Evolutionary conservation across 169 alveolate species (phyloP).

Genomic region (Cryptosporidium meleagridis): DNA sequence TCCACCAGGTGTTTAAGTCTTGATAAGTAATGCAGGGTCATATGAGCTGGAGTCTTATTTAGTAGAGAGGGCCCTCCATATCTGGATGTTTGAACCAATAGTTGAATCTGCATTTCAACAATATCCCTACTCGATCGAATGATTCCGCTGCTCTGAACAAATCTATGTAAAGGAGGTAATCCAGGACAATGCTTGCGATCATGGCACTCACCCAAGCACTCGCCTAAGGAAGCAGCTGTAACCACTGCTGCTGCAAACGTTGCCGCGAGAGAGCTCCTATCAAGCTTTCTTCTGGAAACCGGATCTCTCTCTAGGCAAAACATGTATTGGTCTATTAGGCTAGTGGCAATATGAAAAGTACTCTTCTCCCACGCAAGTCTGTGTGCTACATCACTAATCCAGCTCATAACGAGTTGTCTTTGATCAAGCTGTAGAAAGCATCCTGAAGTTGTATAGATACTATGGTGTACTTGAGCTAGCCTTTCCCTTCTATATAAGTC

Average conservation of each 20-base stretch:
- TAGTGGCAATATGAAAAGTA: slow-evolving; percentile 55
- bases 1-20: slow-evolving; percentile 46
- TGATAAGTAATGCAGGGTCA: slow-evolving; percentile 48
- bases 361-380: slow-evolving; percentile 71
- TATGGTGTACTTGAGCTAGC: slow-evolving; percentile 61
- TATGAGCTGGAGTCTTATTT: slow-evolving; percentile 63
- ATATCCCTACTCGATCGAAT: slow-evolving; percentile 47
- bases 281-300: slow-evolving; percentile 34
- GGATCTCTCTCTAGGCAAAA: slow-evolving; percentile 59
- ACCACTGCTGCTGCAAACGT: slow-evolving; percentile 71
- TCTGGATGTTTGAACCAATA: slow-evolving; percentile 47
- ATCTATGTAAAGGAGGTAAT: slow-evolving; percentile 59
- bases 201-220: slow-evolving; percentile 59
- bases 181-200: slow-evolving; percentile 65
- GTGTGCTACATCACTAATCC: slow-evolving; percentile 71
- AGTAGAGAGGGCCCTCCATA: slow-evolving; percentile 54
- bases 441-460: slow-evolving; percentile 54
- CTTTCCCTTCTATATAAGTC: slow-evolving; percentile 68
- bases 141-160: slow-evolving; percentile 59
- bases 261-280: slow-evolving; percentile 58
- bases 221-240: slow-evolving; percentile 65
- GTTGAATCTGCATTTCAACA: slow-evolving; percentile 65
- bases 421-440: slow-evolving; percentile 56
- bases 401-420: slow-evolving; percentile 63
- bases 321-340: slow-evolving; percentile 56